Base-by-base conservation (phyloP, 2,329 filamentous ascomycete species). In the Lanzia echinophila region DNA sequence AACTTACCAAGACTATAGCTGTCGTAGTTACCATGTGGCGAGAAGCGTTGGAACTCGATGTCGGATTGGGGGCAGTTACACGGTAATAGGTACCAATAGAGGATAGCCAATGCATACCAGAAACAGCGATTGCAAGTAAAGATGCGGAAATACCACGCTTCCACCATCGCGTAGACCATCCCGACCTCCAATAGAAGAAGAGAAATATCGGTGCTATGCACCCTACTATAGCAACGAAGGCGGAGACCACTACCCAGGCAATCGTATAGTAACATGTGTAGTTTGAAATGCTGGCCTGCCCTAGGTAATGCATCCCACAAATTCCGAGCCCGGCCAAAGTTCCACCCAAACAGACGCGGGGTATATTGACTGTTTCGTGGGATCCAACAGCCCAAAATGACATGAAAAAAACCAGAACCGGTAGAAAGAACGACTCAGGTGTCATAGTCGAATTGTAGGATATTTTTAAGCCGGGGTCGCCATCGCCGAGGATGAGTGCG, bases 101-200 rank as follows among this genome's bases (percentile, higher is more conserved):
- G 32, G 87, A 89, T 53, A 85, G 86, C 86, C 88, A 95, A 70
- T 95, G 89, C 88, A 95, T 94, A 1, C 87, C 88, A 10, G 84
- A 90, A 2, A 92, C 87, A 39, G 86, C 87, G 15, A 79, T 75
- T 8, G 87, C 86, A 43, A 95, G 75, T 20, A 90, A 70, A 39
- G 81, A 71, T 8, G 84, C 85, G 55, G 84, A 88, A 3, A 83
- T 63, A 8, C 77, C 70, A 53, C 88, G 77, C 66, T 89, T 88
- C 84, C 85, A 90, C 80, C 85, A 88, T 13, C 80, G 81, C 64
- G 84, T 86, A 47, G 86, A 87, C 88, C 89, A 95, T 15, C 81
- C 79, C 19, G 86, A 81, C 58, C 84, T 79, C 69, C 87, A 83
- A 53, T 86, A 79, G 70, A 94, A 95, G 72, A 95, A 94, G 7